phyloP scores from a whole-genome alignment of 331 rosid genomes.

The Acacia concinna region DNA sequence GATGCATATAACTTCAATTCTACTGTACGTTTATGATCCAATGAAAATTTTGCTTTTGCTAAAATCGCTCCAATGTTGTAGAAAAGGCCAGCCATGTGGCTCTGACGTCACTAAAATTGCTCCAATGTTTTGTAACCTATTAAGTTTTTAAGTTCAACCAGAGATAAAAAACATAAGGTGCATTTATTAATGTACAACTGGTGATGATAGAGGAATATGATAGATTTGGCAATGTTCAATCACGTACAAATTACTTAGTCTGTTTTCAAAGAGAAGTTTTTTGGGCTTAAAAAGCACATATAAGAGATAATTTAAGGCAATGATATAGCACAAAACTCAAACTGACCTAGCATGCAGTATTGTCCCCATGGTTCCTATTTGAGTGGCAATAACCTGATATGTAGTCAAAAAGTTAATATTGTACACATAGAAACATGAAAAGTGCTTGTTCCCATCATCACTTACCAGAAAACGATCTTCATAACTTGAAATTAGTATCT shows the following conservation, averaged over 20 bases:
- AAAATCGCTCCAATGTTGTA: background rate
- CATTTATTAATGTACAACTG: background rate
- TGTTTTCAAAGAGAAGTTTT: conserved; percentile 15
- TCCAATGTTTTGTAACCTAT: background rate
- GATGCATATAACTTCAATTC: background rate
- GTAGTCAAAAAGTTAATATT: conserved; percentile 10
- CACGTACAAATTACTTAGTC: background rate
- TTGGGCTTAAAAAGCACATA: background rate
- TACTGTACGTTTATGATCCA: background rate
- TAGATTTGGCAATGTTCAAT: background rate
- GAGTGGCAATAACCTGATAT: conserved; percentile 56
- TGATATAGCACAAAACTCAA: background rate
- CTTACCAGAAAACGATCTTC: conserved; percentile 84
- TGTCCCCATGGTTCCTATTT: conserved; percentile 53
- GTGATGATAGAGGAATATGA: background rate
- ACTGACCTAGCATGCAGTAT: conserved; percentile 48
- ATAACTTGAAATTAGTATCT: conserved; percentile 64
- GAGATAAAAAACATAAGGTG: conserved; percentile 9
- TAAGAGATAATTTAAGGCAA: conserved; percentile 21
- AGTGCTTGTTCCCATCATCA: conserved; percentile 15
- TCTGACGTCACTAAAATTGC: background rate
- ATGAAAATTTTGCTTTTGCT: background rate
- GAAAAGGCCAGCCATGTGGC: background rate
- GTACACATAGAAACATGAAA: conserved; percentile 17
- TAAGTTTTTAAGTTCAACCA: background rate